These are phyloP conservation scores for Yarrowia hollandica DNA, from an alignment of 805 yeast species.

Conservation along the genomic window DNA sequence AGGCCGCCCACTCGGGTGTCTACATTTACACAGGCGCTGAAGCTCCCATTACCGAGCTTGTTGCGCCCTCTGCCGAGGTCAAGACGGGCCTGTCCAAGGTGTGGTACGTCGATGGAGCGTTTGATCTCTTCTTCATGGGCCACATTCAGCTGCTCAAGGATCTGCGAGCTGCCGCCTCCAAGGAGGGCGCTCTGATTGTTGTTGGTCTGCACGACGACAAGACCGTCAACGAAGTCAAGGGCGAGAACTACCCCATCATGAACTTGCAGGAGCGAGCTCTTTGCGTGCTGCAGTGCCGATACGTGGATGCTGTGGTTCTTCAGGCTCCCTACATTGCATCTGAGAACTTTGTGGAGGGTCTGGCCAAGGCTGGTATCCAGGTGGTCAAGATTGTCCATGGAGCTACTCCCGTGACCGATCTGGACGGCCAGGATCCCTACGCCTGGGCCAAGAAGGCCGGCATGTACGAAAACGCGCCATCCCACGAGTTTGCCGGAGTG, in stretches of 20 bases:
- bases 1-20: slow-evolving; percentile 58
- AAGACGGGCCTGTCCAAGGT: slow-evolving; percentile 35
- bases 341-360: slow-evolving; percentile 43
- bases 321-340: slow-evolving; percentile 64
- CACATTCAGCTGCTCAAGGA: slow-evolving; percentile 72
- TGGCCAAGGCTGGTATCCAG: slow-evolving; percentile 43
- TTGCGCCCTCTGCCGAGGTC: slow-evolving; percentile 17
- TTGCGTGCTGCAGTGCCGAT: slow-evolving; percentile 83
- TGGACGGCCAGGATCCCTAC: slow-evolving; percentile 46
- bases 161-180: slow-evolving; percentile 46
- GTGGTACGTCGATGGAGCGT: slow-evolving; percentile 75
- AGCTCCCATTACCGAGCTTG: slow-evolving; percentile 9
- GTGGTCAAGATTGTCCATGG: slow-evolving; percentile 56
- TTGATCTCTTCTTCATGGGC: slow-evolving; percentile 91
- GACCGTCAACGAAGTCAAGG: slow-evolving; percentile 56
- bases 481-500: slow-evolving; percentile 63
- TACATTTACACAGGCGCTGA: slow-evolving; percentile 43
- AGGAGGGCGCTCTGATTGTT: slow-evolving; percentile 50
- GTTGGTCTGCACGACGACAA: slow-evolving; percentile 69
- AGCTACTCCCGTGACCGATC: slow-evolving; percentile 49
- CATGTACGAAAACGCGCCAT: slow-evolving; percentile 48
- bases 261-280: slow-evolving; percentile 79
- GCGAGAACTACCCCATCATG: slow-evolving; percentile 79
- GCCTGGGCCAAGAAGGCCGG: slow-evolving; percentile 41
- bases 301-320: slow-evolving; percentile 75